Evolutionary conservation across 495 filamentous ascomycete genomes (phyloP).

Genomic region (Aspergillus biplanus): DNA sequence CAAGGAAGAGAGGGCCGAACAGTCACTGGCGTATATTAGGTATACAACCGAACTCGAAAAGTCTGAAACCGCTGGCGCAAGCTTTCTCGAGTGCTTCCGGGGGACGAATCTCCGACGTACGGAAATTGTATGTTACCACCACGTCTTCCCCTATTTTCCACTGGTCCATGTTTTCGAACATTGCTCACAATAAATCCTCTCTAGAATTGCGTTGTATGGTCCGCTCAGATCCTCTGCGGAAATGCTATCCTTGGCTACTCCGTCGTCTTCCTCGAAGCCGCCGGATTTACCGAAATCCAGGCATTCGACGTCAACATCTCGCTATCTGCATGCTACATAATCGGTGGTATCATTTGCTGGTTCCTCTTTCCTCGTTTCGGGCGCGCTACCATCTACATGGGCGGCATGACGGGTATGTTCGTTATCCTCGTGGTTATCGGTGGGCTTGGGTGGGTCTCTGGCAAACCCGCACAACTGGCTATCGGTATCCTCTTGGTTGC

Average conservation of each 20-base stretch:
- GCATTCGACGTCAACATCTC: constrained; percentile 36
- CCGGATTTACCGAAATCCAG: constrained; percentile 33
- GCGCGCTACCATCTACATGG: constrained; percentile 55
- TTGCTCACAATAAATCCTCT: too few species aligned
- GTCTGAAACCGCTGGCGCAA: constrained; percentile 32
- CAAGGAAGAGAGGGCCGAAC: constrained; percentile 50
- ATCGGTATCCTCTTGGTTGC: constrained; percentile 33
- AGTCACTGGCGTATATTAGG: constrained; percentile 51
- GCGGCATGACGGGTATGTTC: constrained; percentile 48
- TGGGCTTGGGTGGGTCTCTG: constrained; percentile 58
- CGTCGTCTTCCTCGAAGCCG: constrained; percentile 45
- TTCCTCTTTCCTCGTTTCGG: constrained; percentile 52
- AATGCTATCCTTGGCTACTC: constrained; percentile 38
- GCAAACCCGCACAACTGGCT: constrained; percentile 32
- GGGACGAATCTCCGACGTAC: constrained; percentile 44
- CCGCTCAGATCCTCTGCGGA: constrained; percentile 39
- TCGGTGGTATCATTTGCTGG: constrained; percentile 67
- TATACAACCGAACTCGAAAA: constrained; percentile 43
- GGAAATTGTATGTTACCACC: too few species aligned
- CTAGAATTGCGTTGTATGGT: constrained; percentile 47
- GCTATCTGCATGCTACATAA: constrained; percentile 61
- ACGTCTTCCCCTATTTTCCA: too few species aligned
- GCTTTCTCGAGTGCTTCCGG: constrained; percentile 43
- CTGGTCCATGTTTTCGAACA: too few species aligned
- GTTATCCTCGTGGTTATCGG: constrained; percentile 47